Base-by-base conservation (phyloP, 1,139 yeast species). In the Nakaseomyces kungkrabaensis region DNA sequence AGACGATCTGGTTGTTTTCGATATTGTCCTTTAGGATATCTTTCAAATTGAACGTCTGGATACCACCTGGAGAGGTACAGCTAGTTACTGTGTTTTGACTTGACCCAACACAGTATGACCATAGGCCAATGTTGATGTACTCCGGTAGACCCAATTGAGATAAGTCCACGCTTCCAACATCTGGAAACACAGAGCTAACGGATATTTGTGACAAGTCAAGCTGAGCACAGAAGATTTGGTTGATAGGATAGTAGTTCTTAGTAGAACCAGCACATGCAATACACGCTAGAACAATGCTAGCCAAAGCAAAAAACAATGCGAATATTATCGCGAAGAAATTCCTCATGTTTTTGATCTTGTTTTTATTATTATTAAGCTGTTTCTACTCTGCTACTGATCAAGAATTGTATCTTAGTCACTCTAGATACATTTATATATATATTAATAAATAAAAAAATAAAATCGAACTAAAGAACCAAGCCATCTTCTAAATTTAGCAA, bases 221-320 rank as follows among this genome's bases (percentile, higher is more conserved):
- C 49, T 61, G 65, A 11, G 66, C 64, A 1, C 53, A 61, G 45
- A 53, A 63, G 6, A 63, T 62, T 40, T 55, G 51, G 49, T 61
- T 61, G 27, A 63, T 51, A 7, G 67, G 66, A 29, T 50, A 45
- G 43, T 59, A 60, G 48, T 61, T 60, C 27, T 56, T 57, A 5
- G 64, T 61, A 2, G 66, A 62, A 11, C 67, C 67, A 4, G 64
- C 61, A 48, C 66, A 62, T 24, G 64, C 63, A 6, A 62, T 52
- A 27, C 55, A 51, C 7, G 65, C 63, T 31, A 63, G 50, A 11
- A 63, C 53, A 24, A 61, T 45, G 3, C 65, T 61, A 8, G 58
- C 50, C 24, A 60, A 52, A n/a, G 63, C 52, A 24, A 60, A 50
- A 9, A 61, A 33, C 9, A 57, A 57, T 17, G 63, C 55, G 25